These are phyloP conservation scores for Rhinocladiella similis DNA, from an alignment of 2,329 filamentous ascomycete genomes.

Conservation along the genomic window DNA sequence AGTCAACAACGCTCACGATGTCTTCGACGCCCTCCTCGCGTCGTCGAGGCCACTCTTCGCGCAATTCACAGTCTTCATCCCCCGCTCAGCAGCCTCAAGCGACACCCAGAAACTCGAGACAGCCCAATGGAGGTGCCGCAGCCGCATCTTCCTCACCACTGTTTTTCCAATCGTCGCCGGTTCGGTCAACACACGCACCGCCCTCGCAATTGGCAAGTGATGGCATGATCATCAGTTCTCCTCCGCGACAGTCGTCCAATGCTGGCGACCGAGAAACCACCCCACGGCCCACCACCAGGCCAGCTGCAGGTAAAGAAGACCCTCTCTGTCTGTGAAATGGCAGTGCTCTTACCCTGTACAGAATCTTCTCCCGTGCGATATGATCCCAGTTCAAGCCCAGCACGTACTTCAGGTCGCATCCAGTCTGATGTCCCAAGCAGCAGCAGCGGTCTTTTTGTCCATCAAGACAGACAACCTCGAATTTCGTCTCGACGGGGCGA, in stretches of 20 bases:
- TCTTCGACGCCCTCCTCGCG: conserved; percentile 46
- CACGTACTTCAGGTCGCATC: conserved; percentile 54
- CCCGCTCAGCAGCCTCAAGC: conserved; percentile 35
- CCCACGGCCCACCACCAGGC: conserved; percentile 39
- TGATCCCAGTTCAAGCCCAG: conserved; percentile 83
- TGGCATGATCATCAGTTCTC: conserved; percentile 50
- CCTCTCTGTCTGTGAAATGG: background rate
- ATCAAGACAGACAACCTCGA: conserved; percentile 56
- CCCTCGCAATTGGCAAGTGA: conserved; percentile 35
- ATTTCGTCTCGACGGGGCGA: conserved; percentile 74
- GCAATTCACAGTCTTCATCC: conserved; percentile 42
- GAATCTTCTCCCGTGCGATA: conserved; percentile 93
- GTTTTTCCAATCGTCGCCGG: conserved; percentile 68
- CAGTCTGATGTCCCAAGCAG: conserved; percentile 77
- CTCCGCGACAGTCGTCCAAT: conserved; percentile 41
- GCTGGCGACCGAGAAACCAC: conserved; percentile 45
- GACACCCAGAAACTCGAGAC: conserved; percentile 38
- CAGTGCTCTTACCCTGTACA: conserved; percentile 40
- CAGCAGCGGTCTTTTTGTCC: conserved; percentile 83
- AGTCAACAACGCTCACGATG: conserved; percentile 7
- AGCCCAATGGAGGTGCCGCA: conserved; percentile 33
- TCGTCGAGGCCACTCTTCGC: conserved; percentile 42
- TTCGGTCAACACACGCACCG: conserved; percentile 40
- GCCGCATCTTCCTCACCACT: conserved; percentile 74
- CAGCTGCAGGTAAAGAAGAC: conserved; percentile 42